These are phyloP conservation scores for Wickerhamomyces bisporus DNA, from an alignment of 805 yeast genomes.

Conservation along the genomic window DNA sequence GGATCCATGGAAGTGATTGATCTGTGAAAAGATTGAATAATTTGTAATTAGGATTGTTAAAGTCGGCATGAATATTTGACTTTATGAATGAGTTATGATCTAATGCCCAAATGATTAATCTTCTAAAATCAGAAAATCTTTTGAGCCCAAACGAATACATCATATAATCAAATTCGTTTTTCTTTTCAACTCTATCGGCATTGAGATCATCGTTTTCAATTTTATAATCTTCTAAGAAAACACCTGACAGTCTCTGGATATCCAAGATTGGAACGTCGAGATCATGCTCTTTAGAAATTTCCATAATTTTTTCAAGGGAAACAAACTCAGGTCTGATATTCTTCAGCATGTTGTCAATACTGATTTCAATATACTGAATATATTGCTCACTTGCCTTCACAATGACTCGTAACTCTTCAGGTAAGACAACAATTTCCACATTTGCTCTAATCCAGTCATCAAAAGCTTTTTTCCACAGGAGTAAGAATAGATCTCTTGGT, in stretches of 20 bases:
- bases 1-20: constrained; percentile 22
- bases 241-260: constrained; percentile 20
- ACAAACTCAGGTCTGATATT: constrained; percentile 11
- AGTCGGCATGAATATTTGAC: constrained; percentile 8
- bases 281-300: constrained; percentile 5
- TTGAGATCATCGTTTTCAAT: neutral
- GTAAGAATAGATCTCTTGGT: constrained; percentile 16
- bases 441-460: constrained; percentile 23
- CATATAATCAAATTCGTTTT: constrained; percentile 5
- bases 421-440: constrained; percentile 18
- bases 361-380: constrained; percentile 21
- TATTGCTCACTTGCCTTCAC: constrained; percentile 19
- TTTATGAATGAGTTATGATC: constrained; percentile 20
- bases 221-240: constrained; percentile 11
- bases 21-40: constrained; percentile 9
- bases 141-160: constrained; percentile 17
- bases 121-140: constrained; percentile 18
- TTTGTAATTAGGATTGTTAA: constrained; percentile 4
- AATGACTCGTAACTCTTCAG: constrained; percentile 17
- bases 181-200: neutral
- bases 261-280: constrained; percentile 17
- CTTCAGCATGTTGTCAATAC: constrained; percentile 13
- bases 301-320: constrained; percentile 11
- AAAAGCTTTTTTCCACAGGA: constrained; percentile 17
- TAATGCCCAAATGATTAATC: constrained; percentile 22